Conservation (phyloP, 225 moss, liverwort and hornwort species). For the Physcomitrellopsis africana region DNA sequence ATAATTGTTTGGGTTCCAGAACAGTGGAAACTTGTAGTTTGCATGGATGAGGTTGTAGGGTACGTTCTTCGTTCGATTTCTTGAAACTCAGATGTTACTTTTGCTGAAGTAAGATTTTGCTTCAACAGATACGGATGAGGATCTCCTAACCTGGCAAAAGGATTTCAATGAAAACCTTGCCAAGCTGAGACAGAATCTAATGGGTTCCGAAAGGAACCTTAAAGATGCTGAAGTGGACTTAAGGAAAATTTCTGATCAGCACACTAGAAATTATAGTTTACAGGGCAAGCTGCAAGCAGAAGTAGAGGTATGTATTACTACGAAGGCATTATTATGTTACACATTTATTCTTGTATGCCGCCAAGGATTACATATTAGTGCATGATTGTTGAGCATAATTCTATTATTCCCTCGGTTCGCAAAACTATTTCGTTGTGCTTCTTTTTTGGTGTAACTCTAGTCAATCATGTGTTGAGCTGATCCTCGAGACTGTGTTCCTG, state of each 20-base stretch:
- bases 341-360: constrained; percentile 25
- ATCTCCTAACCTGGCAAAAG: constrained; percentile 69
- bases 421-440: constrained; percentile 24
- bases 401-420: constrained; percentile 3
- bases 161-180: constrained; percentile 63
- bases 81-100: constrained; percentile 11
- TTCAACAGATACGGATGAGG: constrained; percentile 81
- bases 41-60: not conserved
- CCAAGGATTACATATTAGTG: constrained; percentile 14
- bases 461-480: not conserved
- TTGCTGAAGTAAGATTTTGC: constrained; percentile 21
- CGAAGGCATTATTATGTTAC: constrained; percentile 16
- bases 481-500: constrained; percentile 25
- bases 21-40: constrained; percentile 1
- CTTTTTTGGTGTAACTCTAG: constrained; percentile 28
- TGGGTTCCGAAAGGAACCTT: constrained; percentile 64
- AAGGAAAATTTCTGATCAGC: constrained; percentile 55
- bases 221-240: constrained; percentile 57
- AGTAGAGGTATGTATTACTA: constrained; percentile 67
- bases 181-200: constrained; percentile 53
- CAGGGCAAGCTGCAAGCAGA: constrained; percentile 92
- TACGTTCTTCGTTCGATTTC: constrained; percentile 5
- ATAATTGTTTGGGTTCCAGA: constrained; percentile 7
- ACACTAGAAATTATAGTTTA: constrained; percentile 58
- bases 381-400: constrained; percentile 15